Evolutionary conservation across 2,329 filamentous ascomycete genomes (phyloP).

Genomic region (Kalaharituber pfeilii): DNA sequence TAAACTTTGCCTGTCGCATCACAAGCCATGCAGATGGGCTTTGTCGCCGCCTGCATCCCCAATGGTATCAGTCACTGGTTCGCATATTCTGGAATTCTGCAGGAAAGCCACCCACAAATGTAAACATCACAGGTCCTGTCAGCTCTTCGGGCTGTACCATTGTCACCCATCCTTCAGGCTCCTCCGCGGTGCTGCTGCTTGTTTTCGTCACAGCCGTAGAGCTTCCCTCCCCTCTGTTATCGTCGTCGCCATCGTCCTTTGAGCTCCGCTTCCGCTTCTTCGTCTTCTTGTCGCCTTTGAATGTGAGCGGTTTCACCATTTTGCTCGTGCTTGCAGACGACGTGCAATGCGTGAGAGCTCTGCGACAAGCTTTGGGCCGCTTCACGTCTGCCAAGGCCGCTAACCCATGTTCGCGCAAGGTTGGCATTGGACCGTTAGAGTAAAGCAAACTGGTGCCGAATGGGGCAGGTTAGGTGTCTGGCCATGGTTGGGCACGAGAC

Average conservation of each 20-base stretch:
- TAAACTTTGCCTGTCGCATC: slow-evolving; percentile 81
- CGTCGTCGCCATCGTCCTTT: slow-evolving; percentile 33
- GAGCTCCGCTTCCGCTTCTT: slow-evolving; percentile 73
- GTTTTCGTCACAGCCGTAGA: slow-evolving; percentile 9
- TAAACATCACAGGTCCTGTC: slow-evolving; percentile 13
- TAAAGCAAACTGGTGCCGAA: no score
- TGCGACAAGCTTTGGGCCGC: background rate
- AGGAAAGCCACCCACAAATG: slow-evolving; percentile 12
- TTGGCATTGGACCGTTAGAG: no score
- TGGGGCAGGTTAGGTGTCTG: no score
- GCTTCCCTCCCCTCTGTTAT: slow-evolving; percentile 14
- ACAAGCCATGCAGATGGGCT: slow-evolving; percentile 50
- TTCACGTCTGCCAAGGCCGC: background rate
- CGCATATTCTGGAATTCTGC: background rate
- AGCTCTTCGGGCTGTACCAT: slow-evolving; percentile 9
- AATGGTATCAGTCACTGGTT: background rate
- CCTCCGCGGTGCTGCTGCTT: slow-evolving; percentile 27
- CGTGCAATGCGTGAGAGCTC: slow-evolving; percentile 3
- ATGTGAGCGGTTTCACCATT: slow-evolving; percentile 79
- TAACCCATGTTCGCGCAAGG: no score
- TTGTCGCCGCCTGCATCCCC: background rate
- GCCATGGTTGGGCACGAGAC: no score
- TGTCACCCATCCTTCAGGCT: slow-evolving; percentile 73
- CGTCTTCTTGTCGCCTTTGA: slow-evolving; percentile 92
- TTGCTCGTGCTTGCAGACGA: slow-evolving; percentile 19